Conservation (phyloP, 176 grass and related monocot genomes). For the Chrysopogon serrulatus region DNA sequence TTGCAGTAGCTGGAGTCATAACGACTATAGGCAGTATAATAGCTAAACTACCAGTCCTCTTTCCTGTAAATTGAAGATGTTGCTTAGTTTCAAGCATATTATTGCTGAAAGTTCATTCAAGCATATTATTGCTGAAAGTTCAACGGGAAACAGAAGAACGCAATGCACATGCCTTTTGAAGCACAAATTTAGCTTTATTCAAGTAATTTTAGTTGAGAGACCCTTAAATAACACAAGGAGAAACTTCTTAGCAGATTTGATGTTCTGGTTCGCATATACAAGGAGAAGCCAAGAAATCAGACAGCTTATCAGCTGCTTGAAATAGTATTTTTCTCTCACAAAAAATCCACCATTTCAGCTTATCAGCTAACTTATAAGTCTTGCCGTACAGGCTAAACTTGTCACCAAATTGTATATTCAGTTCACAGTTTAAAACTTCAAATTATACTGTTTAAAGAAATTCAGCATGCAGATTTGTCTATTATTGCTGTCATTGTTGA, state of each 20-base stretch:
- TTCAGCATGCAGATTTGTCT: too few relatives aligned
- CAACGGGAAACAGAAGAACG: background rate
- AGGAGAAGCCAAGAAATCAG: too few relatives aligned
- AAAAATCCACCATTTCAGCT: too few relatives aligned
- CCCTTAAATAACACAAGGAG: background rate
- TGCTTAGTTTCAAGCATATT: background rate
- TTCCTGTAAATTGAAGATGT: background rate
- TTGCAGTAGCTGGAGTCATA: background rate
- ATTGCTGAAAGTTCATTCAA: background rate
- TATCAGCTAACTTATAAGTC: too few relatives aligned
- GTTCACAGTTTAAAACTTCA: too few relatives aligned
- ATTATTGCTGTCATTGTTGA: background rate
- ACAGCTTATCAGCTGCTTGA: too few relatives aligned
- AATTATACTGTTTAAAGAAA: too few relatives aligned
- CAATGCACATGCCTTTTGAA: background rate
- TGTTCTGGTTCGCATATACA: too few relatives aligned
- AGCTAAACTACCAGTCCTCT: background rate
- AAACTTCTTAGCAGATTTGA: background rate
- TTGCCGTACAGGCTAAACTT: too few relatives aligned
- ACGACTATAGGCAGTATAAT: conserved; percentile 17
- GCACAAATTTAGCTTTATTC: background rate
- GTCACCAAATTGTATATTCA: too few relatives aligned
- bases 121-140: background rate
- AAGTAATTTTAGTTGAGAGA: background rate
- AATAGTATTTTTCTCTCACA: too few relatives aligned